phyloP scores from a whole-genome alignment of 2,329 filamentous ascomycete genomes.

The Exophiala calicioides region DNA sequence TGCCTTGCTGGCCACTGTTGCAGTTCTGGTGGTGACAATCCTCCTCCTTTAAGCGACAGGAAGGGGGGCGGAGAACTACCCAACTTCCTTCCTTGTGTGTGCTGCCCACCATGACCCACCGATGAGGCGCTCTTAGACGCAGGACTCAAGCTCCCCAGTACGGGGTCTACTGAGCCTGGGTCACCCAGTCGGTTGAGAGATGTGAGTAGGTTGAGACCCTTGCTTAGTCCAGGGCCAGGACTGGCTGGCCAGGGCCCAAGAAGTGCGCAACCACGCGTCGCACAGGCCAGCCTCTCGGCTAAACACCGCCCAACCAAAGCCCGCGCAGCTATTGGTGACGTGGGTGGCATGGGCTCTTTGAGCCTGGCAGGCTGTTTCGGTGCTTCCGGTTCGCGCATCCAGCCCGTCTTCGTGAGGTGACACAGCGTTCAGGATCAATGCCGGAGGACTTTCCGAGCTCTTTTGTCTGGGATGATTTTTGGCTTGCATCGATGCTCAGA shows the following conservation, averaged over 20 bases:
- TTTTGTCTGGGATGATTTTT: too few species aligned
- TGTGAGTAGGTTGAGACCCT: neutral
- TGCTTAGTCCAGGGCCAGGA: neutral
- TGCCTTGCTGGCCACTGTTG: too few species aligned
- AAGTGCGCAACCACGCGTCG: too few species aligned
- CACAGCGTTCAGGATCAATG: too few species aligned
- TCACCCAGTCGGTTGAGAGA: neutral
- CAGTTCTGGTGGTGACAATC: too few species aligned
- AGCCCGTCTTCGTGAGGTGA: too few species aligned
- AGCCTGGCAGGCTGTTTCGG: too few species aligned
- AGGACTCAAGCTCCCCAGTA: neutral
- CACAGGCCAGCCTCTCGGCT: constrained; percentile 4
- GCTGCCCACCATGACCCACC: neutral
- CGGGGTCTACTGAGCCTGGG: neutral
- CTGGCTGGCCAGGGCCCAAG: neutral
- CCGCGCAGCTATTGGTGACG: constrained; percentile 13
- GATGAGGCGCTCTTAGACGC: constrained; percentile 5
- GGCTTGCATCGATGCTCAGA: too few species aligned
- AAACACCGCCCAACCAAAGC: constrained; percentile 10
- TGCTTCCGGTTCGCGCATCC: neutral
- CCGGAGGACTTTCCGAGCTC: too few species aligned
- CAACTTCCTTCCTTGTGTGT: too few species aligned
- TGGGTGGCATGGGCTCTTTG: constrained; percentile 23
- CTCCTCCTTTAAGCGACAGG: too few species aligned
- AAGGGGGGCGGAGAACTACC: too few species aligned